These are phyloP conservation scores for Ustilago lituana DNA, from an alignment of 1,284 basidiomycete species.

Conservation along the genomic window DNA sequence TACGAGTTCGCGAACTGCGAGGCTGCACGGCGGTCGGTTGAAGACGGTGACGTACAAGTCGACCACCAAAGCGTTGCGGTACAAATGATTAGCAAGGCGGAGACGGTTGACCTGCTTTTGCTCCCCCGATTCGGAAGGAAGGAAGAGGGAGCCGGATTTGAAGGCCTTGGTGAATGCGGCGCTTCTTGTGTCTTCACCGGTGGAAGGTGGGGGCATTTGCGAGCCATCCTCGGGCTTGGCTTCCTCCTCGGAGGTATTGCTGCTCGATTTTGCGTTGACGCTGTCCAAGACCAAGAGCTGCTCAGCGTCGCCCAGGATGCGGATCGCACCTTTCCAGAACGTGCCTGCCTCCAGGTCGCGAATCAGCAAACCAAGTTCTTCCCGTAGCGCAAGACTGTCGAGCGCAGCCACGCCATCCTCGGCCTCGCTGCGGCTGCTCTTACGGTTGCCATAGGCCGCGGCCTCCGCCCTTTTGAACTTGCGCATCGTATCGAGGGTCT, in stretches of 20 bases:
- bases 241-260: background rate
- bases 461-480: constrained; percentile 36
- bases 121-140: constrained; percentile 1
- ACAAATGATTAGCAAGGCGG: constrained; percentile 39
- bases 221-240: constrained; percentile 1
- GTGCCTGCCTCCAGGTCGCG: constrained; percentile 33
- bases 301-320: constrained; percentile 23
- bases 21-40: constrained; percentile 27
- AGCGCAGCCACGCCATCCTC: constrained; percentile 39
- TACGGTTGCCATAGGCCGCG: constrained; percentile 21
- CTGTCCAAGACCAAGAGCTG: constrained; percentile 19
- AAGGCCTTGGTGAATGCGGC: constrained; percentile 12
- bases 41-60: constrained; percentile 44
- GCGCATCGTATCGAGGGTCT: constrained; percentile 45
- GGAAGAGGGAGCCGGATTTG: constrained; percentile 31
- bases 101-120: constrained; percentile 38
- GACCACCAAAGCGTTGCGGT: constrained; percentile 39
- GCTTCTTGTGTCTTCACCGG: background rate
- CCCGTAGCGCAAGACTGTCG: constrained; percentile 34
- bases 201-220: constrained; percentile 9
- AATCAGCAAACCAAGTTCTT: constrained; percentile 35
- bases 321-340: constrained; percentile 33
- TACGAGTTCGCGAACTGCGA: constrained; percentile 25
- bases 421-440: constrained; percentile 29
- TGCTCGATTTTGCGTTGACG: background rate